Conservation (phyloP, 2,329 filamentous ascomycete species). For the Neofusicoccum laricinum region DNA sequence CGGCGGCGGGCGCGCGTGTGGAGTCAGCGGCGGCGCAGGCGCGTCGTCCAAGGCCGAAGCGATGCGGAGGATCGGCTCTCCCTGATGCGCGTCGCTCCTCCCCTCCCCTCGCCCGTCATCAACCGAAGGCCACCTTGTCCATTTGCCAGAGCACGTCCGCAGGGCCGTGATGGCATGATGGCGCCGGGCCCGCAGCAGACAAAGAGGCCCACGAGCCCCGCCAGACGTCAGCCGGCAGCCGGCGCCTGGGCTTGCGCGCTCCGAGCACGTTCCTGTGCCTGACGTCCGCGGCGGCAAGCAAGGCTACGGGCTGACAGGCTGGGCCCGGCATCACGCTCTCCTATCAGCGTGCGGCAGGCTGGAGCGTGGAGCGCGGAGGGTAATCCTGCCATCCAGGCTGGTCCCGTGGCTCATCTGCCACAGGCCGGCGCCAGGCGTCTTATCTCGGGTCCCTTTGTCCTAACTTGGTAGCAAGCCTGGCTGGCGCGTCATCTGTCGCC, state of each 20-base stretch:
- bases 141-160: not conserved
- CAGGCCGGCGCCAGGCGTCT: slow-evolving; percentile 3
- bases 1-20: not conserved
- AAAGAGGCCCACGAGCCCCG: not conserved
- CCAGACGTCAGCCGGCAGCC: not conserved
- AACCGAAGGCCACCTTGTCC: slow-evolving; percentile 10
- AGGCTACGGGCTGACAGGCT: slow-evolving; percentile 13
- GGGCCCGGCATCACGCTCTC: slow-evolving; percentile 7
- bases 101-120: not conserved
- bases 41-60: slow-evolving; percentile 8
- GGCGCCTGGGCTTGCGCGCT: not conserved
- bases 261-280: slow-evolving; percentile 8
- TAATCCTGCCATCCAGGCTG: not conserved
- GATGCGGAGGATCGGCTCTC: slow-evolving; percentile 17
- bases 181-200: not conserved
- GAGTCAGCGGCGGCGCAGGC: not conserved
- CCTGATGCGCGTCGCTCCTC: not conserved
- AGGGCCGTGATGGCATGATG: not conserved
- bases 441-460: slow-evolving; percentile 16
- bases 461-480: slow-evolving; percentile 4
- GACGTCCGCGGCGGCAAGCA: not conserved
- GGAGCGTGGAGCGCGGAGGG: not conserved
- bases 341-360: slow-evolving; percentile 11
- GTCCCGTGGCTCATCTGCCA: slow-evolving; percentile 16
- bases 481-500: slow-evolving; percentile 8